Evolutionary conservation across 1,139 yeast species (phyloP), one percentile per base, ranked within the genome.

Genomic region (Hyphopichia burtonii): DNA sequence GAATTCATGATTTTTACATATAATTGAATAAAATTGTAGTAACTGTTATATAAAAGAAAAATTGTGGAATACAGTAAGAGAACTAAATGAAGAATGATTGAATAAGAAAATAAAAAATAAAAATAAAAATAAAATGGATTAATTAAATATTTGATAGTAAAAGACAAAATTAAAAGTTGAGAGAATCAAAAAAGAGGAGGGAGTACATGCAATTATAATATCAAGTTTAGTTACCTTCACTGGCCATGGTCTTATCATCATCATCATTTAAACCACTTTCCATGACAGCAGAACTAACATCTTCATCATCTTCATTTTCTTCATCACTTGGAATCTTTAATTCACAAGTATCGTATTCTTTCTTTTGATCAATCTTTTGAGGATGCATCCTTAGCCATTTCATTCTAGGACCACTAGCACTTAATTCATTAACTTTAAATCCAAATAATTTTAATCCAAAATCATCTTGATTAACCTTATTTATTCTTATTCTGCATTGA

Each of bases 381-480:
- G 96, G 96, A 49, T 77, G 73, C 63, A 81, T 81, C 52, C 98
- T 79, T 47, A 93, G 71, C 99, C 99, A 93, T 55, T 78, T 80
- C 99, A 93, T 93, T 53, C 98, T 75, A 11, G 96, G 94, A 0
- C 99, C 99, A 38, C 87, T 78, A 17, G 77, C 70, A 41, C 96
- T 85, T 43, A 69, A 59, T 58, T 87, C 95, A 53, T 86, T 81
- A 33, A 93, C 74, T 50, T 79, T 80, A 68, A 94, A 93, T 1
- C 99, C 99, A 68, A 88, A 94, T 41, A 91, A 76, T 56, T 83
- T 86, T 56, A 90, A 74, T 33, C 87, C 86, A 58, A 80, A 87
- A 44, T 70, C 74, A 41, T 64, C 65, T 44, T 71, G 72, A 59
- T 74, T 75, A 51, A 78, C 78, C 58, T 78, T 78, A 56, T 74